phyloP scores from a whole-genome alignment of 768 basidiomycete species.

The Suillus spraguei region DNA sequence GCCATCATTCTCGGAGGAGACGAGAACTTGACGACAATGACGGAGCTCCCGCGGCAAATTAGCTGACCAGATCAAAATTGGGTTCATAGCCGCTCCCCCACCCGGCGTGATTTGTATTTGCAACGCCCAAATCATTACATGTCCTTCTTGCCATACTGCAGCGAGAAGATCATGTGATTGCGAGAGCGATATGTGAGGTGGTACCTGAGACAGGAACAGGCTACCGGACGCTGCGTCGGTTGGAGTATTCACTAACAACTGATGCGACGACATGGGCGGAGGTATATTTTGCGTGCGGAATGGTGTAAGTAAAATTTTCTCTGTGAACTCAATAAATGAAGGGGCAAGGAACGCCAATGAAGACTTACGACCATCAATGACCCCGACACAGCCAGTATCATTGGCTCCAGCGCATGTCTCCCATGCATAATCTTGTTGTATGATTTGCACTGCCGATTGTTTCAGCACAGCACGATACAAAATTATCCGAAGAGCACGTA shows the following conservation, averaged over 20 bases:
- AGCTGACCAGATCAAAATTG: conserved; percentile 41
- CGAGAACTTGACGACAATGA: conserved; percentile 33
- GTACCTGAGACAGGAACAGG: conserved; percentile 27
- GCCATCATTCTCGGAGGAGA: conserved; percentile 15
- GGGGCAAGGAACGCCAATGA: background rate
- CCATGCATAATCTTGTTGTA: conserved; percentile 72
- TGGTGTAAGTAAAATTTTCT: conserved; percentile 79
- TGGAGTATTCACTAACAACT: conserved; percentile 34
- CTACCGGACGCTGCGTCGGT: background rate
- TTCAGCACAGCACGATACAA: conserved; percentile 2
- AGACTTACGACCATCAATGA: conserved; percentile 84
- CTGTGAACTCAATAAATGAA: conserved; percentile 40
- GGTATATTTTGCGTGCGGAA: conserved; percentile 94
- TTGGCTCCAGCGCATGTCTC: conserved; percentile 76
- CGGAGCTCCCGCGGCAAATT: conserved; percentile 16
- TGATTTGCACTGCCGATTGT: conserved; percentile 44
- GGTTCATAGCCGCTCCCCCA: conserved; percentile 61
- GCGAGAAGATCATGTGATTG: conserved; percentile 57
- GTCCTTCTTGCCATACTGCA: conserved; percentile 70
- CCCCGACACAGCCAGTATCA: conserved; percentile 86
- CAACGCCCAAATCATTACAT: conserved; percentile 70
- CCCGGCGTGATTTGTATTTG: conserved; percentile 62
- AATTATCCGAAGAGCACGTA: conserved; percentile 37
- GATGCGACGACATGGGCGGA: conserved; percentile 92
- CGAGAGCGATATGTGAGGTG: conserved; percentile 71